Base-by-base conservation (phyloP, 768 basidiomycete species). In the Lactifluus volemus region DNA sequence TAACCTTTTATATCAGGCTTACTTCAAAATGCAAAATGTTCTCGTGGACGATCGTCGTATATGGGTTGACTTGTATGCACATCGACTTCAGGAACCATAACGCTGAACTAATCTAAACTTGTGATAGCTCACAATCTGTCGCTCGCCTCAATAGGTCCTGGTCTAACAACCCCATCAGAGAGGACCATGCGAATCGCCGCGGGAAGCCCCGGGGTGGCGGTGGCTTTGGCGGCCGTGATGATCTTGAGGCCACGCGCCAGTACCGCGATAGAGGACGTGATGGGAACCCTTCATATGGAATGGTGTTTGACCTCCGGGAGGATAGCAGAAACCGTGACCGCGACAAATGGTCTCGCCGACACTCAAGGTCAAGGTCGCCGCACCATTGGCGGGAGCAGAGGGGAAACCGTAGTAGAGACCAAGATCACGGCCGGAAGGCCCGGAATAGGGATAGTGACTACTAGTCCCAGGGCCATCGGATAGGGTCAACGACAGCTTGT, bases 21-120 rank as follows among this genome's bases (percentile, higher is more conserved):
- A 98, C 73, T 95, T 98, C 77, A 99, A 98, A 73, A 99, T 99
- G 97, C 97, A 98, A 71, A 98, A 98, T 68, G 97, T 98, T 0
- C 77, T 99, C 11, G 89, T 99, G 12, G 97, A 99, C 70, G 97
- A 99, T 73, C 83, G 94, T 14, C 84, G 97, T 12, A 98, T 99
- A 68, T 98, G 96, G 92, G 96, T 99, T 64, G 97, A 98, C 74
- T 98, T 99, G 88, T 95, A 67, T 63, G 88, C 79, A 41, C n/a
- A 55, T 17, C 51, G 38, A 34, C 34, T 55, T 55, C 15, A 50
- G 2, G 52, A 17, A 34, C 7, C 11, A 1, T 7, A 69, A 45
- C 4, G 25, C 52, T 50, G 15, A 68, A 68, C 51, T 71, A 67
- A 58, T 63, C 52, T 56, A 11, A 47, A 64, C 54, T 47, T 63